Evolutionary conservation across 179 eudicot species (phyloP).

Genomic region (Nepenthes alata): DNA sequence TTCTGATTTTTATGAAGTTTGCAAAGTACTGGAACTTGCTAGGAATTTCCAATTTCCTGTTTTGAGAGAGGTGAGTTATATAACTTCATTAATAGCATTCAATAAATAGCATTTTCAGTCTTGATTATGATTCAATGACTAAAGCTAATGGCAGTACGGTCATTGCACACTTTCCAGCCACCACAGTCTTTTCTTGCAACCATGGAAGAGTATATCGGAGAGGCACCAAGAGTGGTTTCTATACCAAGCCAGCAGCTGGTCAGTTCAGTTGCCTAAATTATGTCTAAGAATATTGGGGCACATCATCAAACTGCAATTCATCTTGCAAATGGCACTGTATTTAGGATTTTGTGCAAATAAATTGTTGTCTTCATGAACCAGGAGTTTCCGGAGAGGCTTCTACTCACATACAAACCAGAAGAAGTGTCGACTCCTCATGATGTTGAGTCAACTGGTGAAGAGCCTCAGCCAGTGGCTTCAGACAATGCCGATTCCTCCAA

Average conservation of each 20-base stretch:
- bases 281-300: neutral
- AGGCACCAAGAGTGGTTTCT: slow-evolving; percentile 74
- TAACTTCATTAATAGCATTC: neutral
- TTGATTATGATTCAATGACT: neutral
- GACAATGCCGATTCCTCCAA: slow-evolving; percentile 33
- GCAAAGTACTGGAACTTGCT: slow-evolving; percentile 87
- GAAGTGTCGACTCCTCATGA: slow-evolving; percentile 34
- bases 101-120: neutral
- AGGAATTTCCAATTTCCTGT: slow-evolving; percentile 89
- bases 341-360: neutral
- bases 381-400: slow-evolving; percentile 91
- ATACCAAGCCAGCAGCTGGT: slow-evolving; percentile 64
- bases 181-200: slow-evolving; percentile 84
- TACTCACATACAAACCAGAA: slow-evolving; percentile 70
- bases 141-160: slow-evolving; percentile 5
- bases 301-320: neutral
- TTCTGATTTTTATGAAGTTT: slow-evolving; percentile 78
- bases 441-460: slow-evolving; percentile 33
- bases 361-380: slow-evolving; percentile 18
- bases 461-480: slow-evolving; percentile 32
- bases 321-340: neutral
- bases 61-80: slow-evolving; percentile 54
- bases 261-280: slow-evolving; percentile 13
- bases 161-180: slow-evolving; percentile 40
- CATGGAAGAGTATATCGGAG: slow-evolving; percentile 88